Conservation (phyloP, 768 basidiomycete genomes). For the Phlegmacium glaucopus region DNA sequence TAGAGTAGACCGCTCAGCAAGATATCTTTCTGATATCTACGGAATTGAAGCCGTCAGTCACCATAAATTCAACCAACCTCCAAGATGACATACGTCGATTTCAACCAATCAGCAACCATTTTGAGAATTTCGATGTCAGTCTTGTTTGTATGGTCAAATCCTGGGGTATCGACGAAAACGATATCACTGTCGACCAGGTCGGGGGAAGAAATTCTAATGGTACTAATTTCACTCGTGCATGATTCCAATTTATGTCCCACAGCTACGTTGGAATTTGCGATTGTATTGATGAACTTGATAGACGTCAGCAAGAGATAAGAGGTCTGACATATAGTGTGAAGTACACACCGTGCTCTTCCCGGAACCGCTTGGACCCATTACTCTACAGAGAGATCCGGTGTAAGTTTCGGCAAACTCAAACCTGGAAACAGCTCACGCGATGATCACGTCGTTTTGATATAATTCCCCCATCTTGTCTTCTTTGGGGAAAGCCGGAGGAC, state of each 20-base stretch:
- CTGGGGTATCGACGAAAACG: constrained; percentile 26
- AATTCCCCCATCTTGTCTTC: too few relatives aligned
- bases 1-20: constrained; percentile 25
- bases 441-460: too few relatives aligned
- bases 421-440: too few relatives aligned
- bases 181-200: constrained; percentile 9
- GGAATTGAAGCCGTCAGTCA: neutral
- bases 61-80: neutral
- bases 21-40: constrained; percentile 1
- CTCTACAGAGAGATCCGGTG: neutral
- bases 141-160: constrained; percentile 22
- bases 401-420: too few relatives aligned
- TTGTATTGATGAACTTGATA: neutral
- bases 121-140: constrained; percentile 20
- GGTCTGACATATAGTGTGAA: neutral
- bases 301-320: too few relatives aligned
- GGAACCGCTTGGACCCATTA: constrained; percentile 14
- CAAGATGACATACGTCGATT: constrained; percentile 8
- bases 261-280: neutral
- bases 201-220: neutral
- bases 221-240: neutral
- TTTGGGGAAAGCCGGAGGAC: too few relatives aligned
- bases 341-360: constrained; percentile 15
- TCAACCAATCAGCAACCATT: constrained; percentile 23
- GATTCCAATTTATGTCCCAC: neutral